Conservation (phyloP, 495 filamentous ascomycete species). For the Hypoxylon perforatum region DNA sequence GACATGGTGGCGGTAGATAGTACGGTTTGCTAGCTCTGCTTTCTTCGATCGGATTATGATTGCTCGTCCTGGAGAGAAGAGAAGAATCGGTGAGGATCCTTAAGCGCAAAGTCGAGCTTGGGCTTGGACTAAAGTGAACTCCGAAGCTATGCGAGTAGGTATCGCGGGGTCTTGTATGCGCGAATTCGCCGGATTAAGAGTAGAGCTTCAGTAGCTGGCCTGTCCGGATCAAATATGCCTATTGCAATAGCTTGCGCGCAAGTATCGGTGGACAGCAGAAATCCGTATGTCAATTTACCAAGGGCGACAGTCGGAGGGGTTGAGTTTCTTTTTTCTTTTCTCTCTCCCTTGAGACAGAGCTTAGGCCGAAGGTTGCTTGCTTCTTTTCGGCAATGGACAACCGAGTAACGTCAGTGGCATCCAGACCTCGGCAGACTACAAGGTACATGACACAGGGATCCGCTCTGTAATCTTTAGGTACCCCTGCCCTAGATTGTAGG, state of each 20-base stretch:
- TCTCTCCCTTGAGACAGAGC: neutral
- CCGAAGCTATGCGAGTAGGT: too few species aligned
- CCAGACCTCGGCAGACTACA: constrained; percentile 29
- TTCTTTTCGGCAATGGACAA: constrained; percentile 35
- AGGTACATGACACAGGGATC: constrained; percentile 7
- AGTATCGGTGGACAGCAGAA: constrained; percentile 3
- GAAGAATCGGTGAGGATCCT: too few species aligned
- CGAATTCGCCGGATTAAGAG: constrained; percentile 12
- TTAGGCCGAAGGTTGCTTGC: too few species aligned
- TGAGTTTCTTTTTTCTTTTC: neutral
- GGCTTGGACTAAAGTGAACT: too few species aligned
- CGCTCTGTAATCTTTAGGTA: neutral
- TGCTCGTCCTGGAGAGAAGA: neutral
- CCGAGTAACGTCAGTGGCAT: constrained; percentile 36
- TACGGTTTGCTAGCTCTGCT: neutral
- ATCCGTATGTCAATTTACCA: constrained; percentile 5
- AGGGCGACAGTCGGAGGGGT: constrained; percentile 8
- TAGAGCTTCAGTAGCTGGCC: neutral
- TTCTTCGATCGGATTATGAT: too few species aligned
- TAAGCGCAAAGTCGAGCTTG: too few species aligned
- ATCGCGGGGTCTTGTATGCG: neutral
- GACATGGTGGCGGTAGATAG: constrained; percentile 34
- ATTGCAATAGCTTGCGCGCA: constrained; percentile 3
- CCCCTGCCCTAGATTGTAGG: too few species aligned
- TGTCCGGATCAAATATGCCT: too few species aligned